Conservation (phyloP, 2,329 filamentous ascomycete genomes). For the Colletotrichum limetticola region DNA sequence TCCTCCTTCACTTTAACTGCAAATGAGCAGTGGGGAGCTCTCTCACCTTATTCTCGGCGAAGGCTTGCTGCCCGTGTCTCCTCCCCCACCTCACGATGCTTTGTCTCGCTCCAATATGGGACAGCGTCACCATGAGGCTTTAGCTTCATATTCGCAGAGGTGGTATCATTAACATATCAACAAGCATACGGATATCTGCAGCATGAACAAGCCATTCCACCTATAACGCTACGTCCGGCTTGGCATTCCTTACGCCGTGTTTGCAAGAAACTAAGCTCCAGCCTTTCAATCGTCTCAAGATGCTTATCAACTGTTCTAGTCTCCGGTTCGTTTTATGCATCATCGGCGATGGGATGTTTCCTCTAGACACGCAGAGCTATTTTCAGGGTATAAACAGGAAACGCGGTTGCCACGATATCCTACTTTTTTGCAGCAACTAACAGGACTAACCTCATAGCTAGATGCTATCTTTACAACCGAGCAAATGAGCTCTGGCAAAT, state of each 20-base stretch:
- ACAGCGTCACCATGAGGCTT: background rate
- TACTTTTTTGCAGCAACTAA: background rate
- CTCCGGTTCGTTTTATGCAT: background rate
- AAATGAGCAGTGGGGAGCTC: conserved; percentile 16
- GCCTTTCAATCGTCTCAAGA: background rate
- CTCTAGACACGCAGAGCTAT: background rate
- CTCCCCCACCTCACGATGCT: conserved; percentile 4
- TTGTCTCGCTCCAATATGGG: background rate
- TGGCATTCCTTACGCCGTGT: background rate
- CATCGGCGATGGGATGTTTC: background rate
- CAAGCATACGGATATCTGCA: background rate
- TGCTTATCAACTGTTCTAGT: background rate
- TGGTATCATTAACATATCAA: background rate
- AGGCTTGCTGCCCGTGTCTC: background rate
- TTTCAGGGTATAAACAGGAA: conserved; percentile 1
- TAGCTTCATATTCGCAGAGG: background rate
- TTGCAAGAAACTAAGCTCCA: background rate
- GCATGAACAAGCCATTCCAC: background rate
- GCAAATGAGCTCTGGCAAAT: background rate
- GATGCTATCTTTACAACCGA: background rate
- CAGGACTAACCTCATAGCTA: background rate
- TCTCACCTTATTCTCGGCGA: conserved; percentile 6
- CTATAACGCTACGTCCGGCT: background rate
- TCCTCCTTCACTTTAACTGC: background rate
- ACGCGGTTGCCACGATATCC: background rate